Conservation (phyloP, 2,329 filamentous ascomycete species). For the Didymella exigua region DNA sequence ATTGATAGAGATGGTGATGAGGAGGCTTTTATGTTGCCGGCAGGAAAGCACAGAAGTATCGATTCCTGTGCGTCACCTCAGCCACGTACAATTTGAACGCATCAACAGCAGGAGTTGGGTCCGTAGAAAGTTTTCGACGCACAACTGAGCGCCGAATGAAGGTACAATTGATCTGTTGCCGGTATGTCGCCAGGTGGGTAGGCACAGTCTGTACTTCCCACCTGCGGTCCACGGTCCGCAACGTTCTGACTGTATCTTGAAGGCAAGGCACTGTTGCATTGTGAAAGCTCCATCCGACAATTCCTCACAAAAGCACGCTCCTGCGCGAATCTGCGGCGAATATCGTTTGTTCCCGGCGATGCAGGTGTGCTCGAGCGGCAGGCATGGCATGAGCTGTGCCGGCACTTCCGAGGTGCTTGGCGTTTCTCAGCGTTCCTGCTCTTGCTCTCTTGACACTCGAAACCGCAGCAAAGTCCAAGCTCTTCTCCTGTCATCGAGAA, state of each 20-base stretch:
- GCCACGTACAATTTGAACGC: background rate
- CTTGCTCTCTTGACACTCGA: background rate
- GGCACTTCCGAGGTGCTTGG: conserved; percentile 2
- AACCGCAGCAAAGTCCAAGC: background rate
- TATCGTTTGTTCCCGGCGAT: background rate
- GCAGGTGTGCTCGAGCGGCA: background rate
- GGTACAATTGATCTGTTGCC: too few species aligned
- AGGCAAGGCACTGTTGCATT: background rate
- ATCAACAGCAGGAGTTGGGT: background rate
- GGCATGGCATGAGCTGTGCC: background rate
- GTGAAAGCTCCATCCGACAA: too few species aligned
- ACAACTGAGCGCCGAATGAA: too few species aligned
- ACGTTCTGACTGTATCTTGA: background rate
- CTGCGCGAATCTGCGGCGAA: background rate
- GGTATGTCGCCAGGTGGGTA: too few species aligned
- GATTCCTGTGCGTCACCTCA: background rate
- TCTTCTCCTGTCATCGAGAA: background rate
- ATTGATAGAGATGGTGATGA: background rate
- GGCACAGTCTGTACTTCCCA: too few species aligned
- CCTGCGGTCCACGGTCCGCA: too few species aligned
- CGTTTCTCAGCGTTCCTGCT: background rate
- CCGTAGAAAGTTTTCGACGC: too few species aligned
- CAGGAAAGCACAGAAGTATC: background rate
- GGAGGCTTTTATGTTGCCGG: background rate
- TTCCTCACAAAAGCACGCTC: too few species aligned